Evolutionary conservation across 345 rosid species (phyloP).

Genomic region (Pugionium cornutum): DNA sequence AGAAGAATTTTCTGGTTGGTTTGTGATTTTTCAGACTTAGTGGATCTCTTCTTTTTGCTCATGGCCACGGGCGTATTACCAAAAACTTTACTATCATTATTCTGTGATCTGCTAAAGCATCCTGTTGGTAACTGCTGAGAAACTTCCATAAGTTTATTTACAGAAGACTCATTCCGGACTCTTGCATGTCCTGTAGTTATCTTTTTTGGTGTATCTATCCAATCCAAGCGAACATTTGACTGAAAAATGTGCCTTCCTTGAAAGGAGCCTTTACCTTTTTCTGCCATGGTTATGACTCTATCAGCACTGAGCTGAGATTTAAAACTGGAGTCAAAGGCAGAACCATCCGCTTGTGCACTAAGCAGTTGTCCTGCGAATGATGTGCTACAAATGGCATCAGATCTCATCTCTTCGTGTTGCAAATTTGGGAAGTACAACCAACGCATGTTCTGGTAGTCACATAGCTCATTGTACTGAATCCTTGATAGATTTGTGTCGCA

Average conservation of each 20-base stretch:
- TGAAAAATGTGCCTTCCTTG: slow-evolving; percentile 42
- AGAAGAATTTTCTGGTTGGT: slow-evolving; percentile 42
- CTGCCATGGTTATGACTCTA: slow-evolving; percentile 35
- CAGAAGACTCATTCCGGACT: slow-evolving; percentile 47
- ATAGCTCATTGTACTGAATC: slow-evolving; percentile 43
- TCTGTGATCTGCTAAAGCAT: slow-evolving; percentile 32
- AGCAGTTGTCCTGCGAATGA: slow-evolving; percentile 38
- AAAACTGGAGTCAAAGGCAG: slow-evolving; percentile 32
- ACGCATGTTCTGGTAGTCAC: slow-evolving; percentile 38
- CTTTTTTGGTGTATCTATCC: slow-evolving; percentile 50
- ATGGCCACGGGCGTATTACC: slow-evolving; percentile 40
- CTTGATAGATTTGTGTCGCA: slow-evolving; percentile 43
- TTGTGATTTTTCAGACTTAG: slow-evolving; percentile 41
- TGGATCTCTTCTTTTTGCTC: slow-evolving; percentile 56
- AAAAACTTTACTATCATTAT: slow-evolving; percentile 37
- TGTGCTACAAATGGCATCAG: slow-evolving; percentile 40
- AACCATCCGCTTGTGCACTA: slow-evolving; percentile 12
- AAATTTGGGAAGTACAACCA: slow-evolving; percentile 40
- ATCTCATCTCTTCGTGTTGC: slow-evolving; percentile 53
- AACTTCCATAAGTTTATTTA: slow-evolving; percentile 37
- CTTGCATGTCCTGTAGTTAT: slow-evolving; percentile 57
- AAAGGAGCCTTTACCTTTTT: slow-evolving; percentile 27
- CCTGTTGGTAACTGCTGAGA: slow-evolving; percentile 30
- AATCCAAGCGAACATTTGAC: slow-evolving; percentile 33
- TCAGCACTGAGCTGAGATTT: slow-evolving; percentile 28